Evolutionary conservation across 139 green algal genomes (phyloP), one percentile per base, ranked within the genome.

Genomic region (Chlorella sorokiniana): DNA sequence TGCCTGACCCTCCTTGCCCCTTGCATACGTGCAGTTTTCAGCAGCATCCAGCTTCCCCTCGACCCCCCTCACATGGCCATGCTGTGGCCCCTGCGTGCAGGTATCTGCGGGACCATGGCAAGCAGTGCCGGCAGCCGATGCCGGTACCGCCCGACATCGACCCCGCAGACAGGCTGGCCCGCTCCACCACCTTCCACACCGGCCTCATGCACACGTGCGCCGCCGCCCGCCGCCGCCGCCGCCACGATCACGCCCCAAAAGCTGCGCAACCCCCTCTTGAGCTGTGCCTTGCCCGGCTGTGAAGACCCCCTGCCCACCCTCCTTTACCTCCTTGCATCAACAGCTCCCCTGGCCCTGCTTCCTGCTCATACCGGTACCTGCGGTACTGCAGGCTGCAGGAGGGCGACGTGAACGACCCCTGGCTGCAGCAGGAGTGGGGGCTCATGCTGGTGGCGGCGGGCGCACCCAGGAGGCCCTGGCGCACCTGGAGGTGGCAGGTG

Each of bases 381-480:
- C 14, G 2, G 23, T 27, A 10, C 51, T 76, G 54, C 85, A 94
- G 90, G 35, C 42, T 93, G 29, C 92, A 95, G 45, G 62, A 72
- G 2, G 78, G 54, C 1, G 87, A 95, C 40, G 56, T 90, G 1
- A 83, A 91, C 45, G 91, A 95, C 62, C 84, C 90, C 40, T 94
- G 90, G 91, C 88, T 95, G 69, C 92, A 95, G 85, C 67, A 51
- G 45, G 91, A 94, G 84, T 95, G 92, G 92, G 92, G 82, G 8
- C 78, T 88, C 11, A 77, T 84, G 40, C 71, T 94, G 73, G 61
- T 79, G 29, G 59, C 77, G 3, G 25, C 76, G 81, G 68, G 14
- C 69, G 85, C 33, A 5, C 37, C 5, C 38, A 76, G 22, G 84
- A 90, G 52, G 81, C 81, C 3, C 69, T 80, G 38, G 59, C 23